Percentiles rank a stretch among this genome's conserved stretches.
phyloP scores from a whole-genome alignment of 345 rosid species.

The Conringia planisiliqua region DNA sequence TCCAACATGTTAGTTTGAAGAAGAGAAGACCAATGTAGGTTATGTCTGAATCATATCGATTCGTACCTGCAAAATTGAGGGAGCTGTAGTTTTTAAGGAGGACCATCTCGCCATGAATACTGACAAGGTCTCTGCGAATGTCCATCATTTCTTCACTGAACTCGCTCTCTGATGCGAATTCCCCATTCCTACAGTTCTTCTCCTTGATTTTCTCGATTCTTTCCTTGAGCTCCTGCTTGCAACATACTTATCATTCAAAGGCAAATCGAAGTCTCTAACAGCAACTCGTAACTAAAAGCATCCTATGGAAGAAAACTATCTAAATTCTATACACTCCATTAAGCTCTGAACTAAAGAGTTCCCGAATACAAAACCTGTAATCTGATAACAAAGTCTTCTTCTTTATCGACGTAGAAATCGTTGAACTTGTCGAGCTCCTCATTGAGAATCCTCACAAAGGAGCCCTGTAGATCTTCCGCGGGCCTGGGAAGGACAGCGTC shows the following conservation, averaged over 20 bases:
- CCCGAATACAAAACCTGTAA: no score
- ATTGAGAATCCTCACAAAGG: conserved; percentile 73
- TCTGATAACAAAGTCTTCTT: conserved; percentile 84
- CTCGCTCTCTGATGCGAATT: conserved; percentile 56
- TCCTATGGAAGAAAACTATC: no score
- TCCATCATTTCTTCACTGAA: conserved; percentile 94
- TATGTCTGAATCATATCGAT: no score
- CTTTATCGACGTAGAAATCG: conserved; percentile 85
- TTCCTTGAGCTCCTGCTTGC: conserved; percentile 72
- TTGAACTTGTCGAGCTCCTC: conserved; percentile 93
- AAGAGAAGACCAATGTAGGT: no score
- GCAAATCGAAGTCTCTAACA: no score
- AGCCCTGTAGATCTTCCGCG: conserved; percentile 44
- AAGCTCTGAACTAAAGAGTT: no score
- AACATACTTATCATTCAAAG: background rate
- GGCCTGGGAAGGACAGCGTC: conserved; percentile 6
- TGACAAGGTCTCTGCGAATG: conserved; percentile 82
- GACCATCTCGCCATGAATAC: conserved; percentile 94
- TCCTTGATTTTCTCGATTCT: conserved; percentile 65
- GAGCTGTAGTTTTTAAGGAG: conserved; percentile 91
- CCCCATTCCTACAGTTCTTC: conserved; percentile 49
- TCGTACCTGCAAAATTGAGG: conserved; percentile 91
- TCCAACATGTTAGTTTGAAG: no score
- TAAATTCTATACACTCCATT: no score
- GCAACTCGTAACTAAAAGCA: no score